Conservation (phyloP, 2,329 filamentous ascomycete species). For the Teratosphaeria destructans region DNA sequence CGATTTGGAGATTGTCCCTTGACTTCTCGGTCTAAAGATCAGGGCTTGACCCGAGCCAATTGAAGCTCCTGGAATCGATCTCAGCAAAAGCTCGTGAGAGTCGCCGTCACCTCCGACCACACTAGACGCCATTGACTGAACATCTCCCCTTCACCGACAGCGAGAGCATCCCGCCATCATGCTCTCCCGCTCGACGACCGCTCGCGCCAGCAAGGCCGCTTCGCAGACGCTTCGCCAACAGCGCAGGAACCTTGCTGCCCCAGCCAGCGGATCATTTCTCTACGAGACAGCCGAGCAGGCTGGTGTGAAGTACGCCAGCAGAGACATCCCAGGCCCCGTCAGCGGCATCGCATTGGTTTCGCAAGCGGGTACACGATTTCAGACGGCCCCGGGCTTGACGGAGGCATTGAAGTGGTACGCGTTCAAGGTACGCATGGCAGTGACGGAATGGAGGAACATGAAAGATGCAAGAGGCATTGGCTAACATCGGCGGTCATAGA, state of each 20-base stretch:
- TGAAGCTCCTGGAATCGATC: background rate
- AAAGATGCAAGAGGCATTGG: background rate
- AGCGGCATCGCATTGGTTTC: slow-evolving; percentile 85
- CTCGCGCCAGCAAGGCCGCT: slow-evolving; percentile 53
- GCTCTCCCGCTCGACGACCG: slow-evolving; percentile 57
- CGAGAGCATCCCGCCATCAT: slow-evolving; percentile 33
- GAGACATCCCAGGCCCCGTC: slow-evolving; percentile 79
- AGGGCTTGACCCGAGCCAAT: background rate
- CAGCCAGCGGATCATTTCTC: slow-evolving; percentile 65
- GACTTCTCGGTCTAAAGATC: background rate
- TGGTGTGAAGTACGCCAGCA: slow-evolving; percentile 85
- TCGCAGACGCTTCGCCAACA: slow-evolving; percentile 38
- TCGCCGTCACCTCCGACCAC: background rate
- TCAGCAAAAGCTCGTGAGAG: background rate
- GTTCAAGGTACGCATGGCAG: slow-evolving; percentile 63
- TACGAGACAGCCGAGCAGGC: slow-evolving; percentile 80
- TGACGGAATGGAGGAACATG: slow-evolving; percentile 8
- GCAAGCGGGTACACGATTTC: slow-evolving; percentile 89
- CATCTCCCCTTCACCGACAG: slow-evolving; percentile 10
- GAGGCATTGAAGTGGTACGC: slow-evolving; percentile 90
- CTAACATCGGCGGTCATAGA: slow-evolving; percentile 40
- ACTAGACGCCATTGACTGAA: slow-evolving; percentile 10
- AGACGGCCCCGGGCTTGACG: slow-evolving; percentile 79
- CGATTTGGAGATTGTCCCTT: background rate
- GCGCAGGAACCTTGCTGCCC: slow-evolving; percentile 54